Percentiles rank a stretch among this genome's conserved stretches.
Evolutionary conservation across 176 grass and related monocot species (phyloP).

Genomic region (Zoysia pacifica): DNA sequence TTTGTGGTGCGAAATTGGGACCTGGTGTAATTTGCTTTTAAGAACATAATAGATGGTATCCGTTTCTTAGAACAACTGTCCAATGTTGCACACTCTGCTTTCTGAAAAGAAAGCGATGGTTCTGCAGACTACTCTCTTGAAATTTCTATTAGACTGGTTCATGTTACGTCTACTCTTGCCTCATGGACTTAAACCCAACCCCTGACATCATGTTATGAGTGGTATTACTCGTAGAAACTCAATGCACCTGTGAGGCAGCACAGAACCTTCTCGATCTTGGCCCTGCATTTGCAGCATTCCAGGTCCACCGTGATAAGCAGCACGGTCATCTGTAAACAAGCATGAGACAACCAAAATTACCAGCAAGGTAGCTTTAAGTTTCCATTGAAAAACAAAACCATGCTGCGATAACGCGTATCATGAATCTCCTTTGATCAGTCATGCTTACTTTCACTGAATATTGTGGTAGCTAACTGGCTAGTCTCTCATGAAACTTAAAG

Average conservation of each 20-base stretch:
- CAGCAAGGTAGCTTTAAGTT: neutral
- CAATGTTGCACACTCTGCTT: no score
- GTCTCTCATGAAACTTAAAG: neutral
- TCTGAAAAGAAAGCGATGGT: no score
- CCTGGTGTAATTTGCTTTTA: no score
- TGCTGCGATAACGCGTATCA: neutral
- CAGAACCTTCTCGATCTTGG: conserved; percentile 35
- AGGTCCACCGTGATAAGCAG: conserved; percentile 34
- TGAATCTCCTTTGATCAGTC: neutral
- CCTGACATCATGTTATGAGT: neutral
- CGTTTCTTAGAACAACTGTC: no score
- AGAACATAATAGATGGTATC: no score
- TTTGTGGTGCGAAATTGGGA: no score
- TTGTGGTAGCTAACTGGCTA: neutral
- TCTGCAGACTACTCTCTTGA: no score
- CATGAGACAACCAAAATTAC: neutral
- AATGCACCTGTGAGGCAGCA: conserved; percentile 36
- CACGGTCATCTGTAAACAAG: conserved; percentile 36
- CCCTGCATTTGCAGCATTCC: conserved; percentile 29
- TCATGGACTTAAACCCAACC: neutral
- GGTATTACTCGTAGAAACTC: neutral
- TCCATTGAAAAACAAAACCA: neutral
- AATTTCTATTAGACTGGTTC: no score
- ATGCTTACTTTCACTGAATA: neutral
- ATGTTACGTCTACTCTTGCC: neutral